Base-by-base conservation (phyloP, 495 filamentous ascomycete species). In the Annulohypoxylon nitens region DNA sequence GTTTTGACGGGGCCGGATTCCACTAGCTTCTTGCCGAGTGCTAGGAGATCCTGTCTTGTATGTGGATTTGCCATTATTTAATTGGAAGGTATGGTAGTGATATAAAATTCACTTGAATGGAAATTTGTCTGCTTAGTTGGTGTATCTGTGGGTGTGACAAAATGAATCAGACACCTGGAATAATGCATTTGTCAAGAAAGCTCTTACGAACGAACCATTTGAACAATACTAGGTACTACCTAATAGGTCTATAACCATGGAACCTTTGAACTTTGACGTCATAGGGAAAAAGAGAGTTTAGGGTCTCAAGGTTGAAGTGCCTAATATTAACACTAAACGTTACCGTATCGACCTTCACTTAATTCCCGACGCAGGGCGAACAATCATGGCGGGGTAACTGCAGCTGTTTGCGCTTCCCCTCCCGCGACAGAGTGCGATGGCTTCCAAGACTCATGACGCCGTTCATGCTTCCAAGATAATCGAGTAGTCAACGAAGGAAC, bases 1-100 rank as follows among this genome's bases (percentile, higher is more conserved):
- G 72, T 76, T 61, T 79, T 81, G 39, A 73, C 43, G 3, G 81
- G 81, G 2, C 80, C 81, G 0, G 70, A 23, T 14, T 67, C 51
- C n/a, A 74, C 48, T 16, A 82, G 65, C 2, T 48, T 67, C 36
- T 61, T 43, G 8, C 71, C 78, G 9, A 83, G 76, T 9, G 73
- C 67, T 18, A 64, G n/a, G 43, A 80, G 67, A 37, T 72, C 63
- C 10, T 50, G 39, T 60, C 53, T 63, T 37, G 11, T 26, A 34
- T 41, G 59, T 25, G 18, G 64, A 36, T 14, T 58, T 36, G 65
- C 47, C 61, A 64, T 73, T 25, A 12, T 53, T 23, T 23, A 23
- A 23, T 23, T 23, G 20, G 1, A 23, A 23, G 20, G n/a, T n/a
- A n/a, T n/a, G n/a, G n/a, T n/a, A n/a, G n/a, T n/a, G n/a, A 23